A percentile compares a stretch with the other conserved stretches of the same genome.
phyloP scores from a whole-genome alignment of 225 moss, liverwort and hornwort species.

The Bryoerythrophyllum caledonicum region DNA sequence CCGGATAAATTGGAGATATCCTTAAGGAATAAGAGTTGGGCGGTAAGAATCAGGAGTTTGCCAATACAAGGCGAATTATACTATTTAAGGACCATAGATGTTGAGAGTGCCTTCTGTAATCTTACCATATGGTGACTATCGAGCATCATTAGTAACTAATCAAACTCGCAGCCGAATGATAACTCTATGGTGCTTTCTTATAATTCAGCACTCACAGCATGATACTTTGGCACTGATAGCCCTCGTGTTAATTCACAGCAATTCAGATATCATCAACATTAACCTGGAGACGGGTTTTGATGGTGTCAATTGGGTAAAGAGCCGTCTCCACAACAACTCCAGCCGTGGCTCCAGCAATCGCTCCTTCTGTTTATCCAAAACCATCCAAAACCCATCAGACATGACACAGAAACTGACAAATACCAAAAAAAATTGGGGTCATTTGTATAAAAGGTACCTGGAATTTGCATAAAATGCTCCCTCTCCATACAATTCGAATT shows the following conservation, averaged over 20 bases:
- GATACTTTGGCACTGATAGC: not conserved
- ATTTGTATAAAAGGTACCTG: not conserved
- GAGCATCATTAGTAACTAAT: too few species aligned
- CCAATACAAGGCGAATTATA: too few species aligned
- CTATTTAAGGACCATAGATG: too few species aligned
- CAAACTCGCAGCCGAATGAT: too few species aligned
- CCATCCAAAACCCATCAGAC: conserved; percentile 4
- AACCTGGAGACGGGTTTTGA: conserved; percentile 99
- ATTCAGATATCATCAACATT: conserved; percentile 10
- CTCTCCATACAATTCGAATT: too few species aligned
- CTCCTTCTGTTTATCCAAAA: conserved; percentile 65
- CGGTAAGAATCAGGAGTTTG: too few species aligned
- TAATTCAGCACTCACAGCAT: not conserved
- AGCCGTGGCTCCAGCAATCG: conserved; percentile 88
- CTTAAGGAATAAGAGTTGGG: too few species aligned
- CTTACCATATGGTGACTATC: too few species aligned
- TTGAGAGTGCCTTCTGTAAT: too few species aligned
- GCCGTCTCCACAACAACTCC: conserved; percentile 94
- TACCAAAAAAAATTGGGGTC: not conserved
- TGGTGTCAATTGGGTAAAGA: conserved; percentile 97
- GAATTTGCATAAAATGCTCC: too few species aligned
- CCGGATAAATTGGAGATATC: too few species aligned
- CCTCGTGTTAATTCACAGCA: conserved; percentile 2
- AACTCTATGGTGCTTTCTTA: too few species aligned
- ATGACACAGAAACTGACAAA: not conserved